phyloP scores from a whole-genome alignment of 129 eudicot genomes.

The Arctium lappa region DNA sequence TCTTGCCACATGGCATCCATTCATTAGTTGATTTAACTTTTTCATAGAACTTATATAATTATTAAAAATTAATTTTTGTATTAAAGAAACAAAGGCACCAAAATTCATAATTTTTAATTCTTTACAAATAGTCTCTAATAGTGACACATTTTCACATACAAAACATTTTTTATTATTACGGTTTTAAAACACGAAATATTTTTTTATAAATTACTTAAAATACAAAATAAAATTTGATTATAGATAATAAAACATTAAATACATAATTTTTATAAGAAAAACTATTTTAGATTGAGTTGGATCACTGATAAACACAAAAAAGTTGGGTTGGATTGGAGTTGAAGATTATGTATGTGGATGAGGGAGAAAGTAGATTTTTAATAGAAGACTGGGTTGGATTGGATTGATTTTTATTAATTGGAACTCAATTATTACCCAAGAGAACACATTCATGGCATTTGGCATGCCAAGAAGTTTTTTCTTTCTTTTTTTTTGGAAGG shows the following conservation, averaged over 20 bases:
- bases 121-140: not conserved
- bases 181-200: too few relatives aligned
- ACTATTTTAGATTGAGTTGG: too few relatives aligned
- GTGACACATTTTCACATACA: not conserved
- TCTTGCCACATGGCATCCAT: not conserved
- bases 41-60: not conserved
- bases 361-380: too few relatives aligned
- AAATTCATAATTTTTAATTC: not conserved
- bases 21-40: not conserved
- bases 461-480: not conserved
- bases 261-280: too few relatives aligned
- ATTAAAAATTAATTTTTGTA: not conserved
- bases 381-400: not conserved
- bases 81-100: not conserved
- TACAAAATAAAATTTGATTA: too few relatives aligned
- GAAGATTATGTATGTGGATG: too few relatives aligned
- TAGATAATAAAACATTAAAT: too few relatives aligned
- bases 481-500: too few relatives aligned
- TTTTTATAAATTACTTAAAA: too few relatives aligned
- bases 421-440: not conserved
- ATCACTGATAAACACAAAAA: too few relatives aligned
- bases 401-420: not conserved
- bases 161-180: not conserved
- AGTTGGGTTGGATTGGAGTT: too few relatives aligned
- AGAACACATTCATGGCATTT: not conserved